A percentile compares a stretch with the other conserved stretches of the same genome.
Evolutionary conservation across 805 yeast species (phyloP).

Genomic region (Nakazawaea wickerhamii): DNA sequence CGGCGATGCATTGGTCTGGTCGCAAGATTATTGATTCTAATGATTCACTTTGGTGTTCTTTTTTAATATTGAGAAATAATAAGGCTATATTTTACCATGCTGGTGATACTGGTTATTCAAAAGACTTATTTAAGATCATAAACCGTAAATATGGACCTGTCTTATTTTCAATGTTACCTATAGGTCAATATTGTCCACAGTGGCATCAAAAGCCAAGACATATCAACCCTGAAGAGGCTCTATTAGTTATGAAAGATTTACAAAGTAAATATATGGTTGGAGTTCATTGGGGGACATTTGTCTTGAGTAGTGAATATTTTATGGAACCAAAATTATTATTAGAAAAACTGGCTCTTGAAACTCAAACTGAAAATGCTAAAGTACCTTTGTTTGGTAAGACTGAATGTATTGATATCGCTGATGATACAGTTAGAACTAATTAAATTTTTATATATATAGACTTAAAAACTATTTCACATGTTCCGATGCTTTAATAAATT

Average conservation of each 20-base stretch:
- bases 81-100: constrained; percentile 81
- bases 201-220: constrained; percentile 94
- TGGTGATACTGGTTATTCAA: constrained; percentile 91
- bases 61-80: constrained; percentile 58
- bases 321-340: constrained; percentile 72
- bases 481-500: constrained; percentile 29
- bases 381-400: constrained; percentile 81
- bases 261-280: constrained; percentile 66
- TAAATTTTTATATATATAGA: constrained; percentile 3
- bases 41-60: constrained; percentile 84
- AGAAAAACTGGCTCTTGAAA: constrained; percentile 41
- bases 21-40: constrained; percentile 77
- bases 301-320: constrained; percentile 81
- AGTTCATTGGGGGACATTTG: constrained; percentile 96
- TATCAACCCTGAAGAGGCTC: constrained; percentile 73
- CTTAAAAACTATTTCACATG: constrained; percentile 9
- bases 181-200: constrained; percentile 92
- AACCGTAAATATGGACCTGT: constrained; percentile 60
- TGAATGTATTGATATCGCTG: constrained; percentile 39
- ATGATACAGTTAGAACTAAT: constrained; percentile 9
- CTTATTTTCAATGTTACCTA: constrained; percentile 71
- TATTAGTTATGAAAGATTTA: constrained; percentile 60
- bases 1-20: constrained; percentile 98
- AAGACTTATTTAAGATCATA: constrained; percentile 65
- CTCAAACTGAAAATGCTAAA: constrained; percentile 31